A percentile compares a stretch with the other conserved stretches of the same genome.
Evolutionary conservation across 352 stramenopile species (phyloP).

Genomic region (Phytophthora pluvialis): DNA sequence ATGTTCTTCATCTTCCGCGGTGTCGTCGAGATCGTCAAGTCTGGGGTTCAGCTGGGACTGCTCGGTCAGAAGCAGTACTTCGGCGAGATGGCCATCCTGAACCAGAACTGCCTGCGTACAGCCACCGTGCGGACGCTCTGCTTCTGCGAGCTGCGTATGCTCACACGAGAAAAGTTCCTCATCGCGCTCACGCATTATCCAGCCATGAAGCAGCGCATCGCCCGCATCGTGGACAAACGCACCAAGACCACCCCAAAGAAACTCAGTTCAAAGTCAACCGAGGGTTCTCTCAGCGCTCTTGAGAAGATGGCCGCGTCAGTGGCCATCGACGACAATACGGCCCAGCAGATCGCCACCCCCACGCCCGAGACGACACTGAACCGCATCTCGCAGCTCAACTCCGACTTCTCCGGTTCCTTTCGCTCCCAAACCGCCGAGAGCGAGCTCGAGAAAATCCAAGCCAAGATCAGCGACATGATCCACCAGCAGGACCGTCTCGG

Average conservation of each 20-base stretch:
- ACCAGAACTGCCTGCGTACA: conserved; percentile 72
- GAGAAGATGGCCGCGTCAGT: conserved; percentile 63
- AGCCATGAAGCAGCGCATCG: conserved; percentile 80
- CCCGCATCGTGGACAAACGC: conserved; percentile 75
- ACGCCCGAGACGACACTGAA: conserved; percentile 62
- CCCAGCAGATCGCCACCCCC: conserved; percentile 49
- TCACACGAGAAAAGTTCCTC: conserved; percentile 80
- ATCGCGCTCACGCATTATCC: conserved; percentile 76
- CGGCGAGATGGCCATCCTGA: conserved; percentile 85
- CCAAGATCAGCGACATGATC: conserved; percentile 62
- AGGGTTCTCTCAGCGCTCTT: conserved; percentile 48
- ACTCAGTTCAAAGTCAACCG: conserved; percentile 20
- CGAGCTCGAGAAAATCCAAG: conserved; percentile 81
- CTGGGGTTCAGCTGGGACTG: conserved; percentile 63
- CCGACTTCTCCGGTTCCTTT: conserved; percentile 78
- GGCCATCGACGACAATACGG: conserved; percentile 60
- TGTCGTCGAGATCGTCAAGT: conserved; percentile 73
- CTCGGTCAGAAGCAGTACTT: conserved; percentile 87
- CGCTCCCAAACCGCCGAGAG: conserved; percentile 69
- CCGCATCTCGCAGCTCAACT: conserved; percentile 90
- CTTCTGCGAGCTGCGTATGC: conserved; percentile 85
- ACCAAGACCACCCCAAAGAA: conserved; percentile 46
- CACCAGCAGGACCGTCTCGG: conserved; percentile 62
- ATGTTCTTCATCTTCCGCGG: conserved; percentile 90
- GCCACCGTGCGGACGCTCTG: conserved; percentile 77